A percentile compares a stretch with the other conserved stretches of the same genome.
phyloP scores from a whole-genome alignment of 176 grass and related monocot genomes.

The Oryza rufipogon region DNA sequence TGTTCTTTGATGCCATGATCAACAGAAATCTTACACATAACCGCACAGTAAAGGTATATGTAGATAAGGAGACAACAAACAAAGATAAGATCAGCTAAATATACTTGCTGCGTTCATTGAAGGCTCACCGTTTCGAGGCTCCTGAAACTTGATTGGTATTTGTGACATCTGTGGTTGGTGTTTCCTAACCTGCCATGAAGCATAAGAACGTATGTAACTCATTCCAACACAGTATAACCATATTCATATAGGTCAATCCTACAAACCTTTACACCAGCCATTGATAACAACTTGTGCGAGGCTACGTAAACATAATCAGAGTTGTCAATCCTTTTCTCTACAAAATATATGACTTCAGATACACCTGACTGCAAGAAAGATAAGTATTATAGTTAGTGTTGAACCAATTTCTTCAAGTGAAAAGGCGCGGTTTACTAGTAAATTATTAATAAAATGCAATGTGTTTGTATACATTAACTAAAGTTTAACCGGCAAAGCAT shows the following conservation, averaged over 20 bases:
- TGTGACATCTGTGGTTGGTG: constrained; percentile 85
- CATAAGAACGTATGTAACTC: constrained; percentile 10
- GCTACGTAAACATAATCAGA: constrained; percentile 78
- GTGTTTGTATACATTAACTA: not conserved
- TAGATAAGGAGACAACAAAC: not conserved
- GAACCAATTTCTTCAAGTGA: not conserved
- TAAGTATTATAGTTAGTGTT: constrained; percentile 28
- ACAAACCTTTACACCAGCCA: constrained; percentile 89
- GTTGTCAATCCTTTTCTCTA: constrained; percentile 83
- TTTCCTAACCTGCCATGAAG: constrained; percentile 68
- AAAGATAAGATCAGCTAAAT: constrained; percentile 20
- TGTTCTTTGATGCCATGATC: not conserved
- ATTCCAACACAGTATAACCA: not conserved
- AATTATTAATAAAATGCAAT: constrained; percentile 4
- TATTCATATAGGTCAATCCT: not conserved
- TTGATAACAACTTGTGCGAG: constrained; percentile 82
- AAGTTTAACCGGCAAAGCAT: not conserved
- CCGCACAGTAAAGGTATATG: not conserved
- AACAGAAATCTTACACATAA: not conserved
- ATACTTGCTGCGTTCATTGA: not conserved
- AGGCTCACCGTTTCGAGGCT: constrained; percentile 36
- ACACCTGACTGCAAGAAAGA: constrained; percentile 85
- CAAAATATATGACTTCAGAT: constrained; percentile 97
- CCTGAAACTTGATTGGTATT: constrained; percentile 87
- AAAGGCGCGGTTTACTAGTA: not conserved